Base-by-base conservation (phyloP, 495 filamentous ascomycete species). In the Thermothielavioides terrestris region DNA sequence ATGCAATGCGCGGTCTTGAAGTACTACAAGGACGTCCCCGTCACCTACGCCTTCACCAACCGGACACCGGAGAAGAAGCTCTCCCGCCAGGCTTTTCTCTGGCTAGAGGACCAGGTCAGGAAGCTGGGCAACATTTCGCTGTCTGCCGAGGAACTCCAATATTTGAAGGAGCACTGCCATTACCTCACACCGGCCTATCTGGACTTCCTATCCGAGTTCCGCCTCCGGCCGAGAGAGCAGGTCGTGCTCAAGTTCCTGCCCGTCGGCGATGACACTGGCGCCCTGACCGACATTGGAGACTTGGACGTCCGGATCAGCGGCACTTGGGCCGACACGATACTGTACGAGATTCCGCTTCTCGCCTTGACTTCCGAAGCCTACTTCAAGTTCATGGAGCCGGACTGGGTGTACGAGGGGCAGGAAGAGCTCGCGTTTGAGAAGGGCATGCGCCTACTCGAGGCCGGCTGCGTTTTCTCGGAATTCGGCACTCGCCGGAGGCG, bases 1-100 rank as follows among this genome's bases (percentile, higher is more conserved):
- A 98, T 98, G 92, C 92, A 98, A 81, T 94, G 87, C 62, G 92
- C 90, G 34, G 80, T 97, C 54, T 75, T 95, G 42, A 89, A 88
- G 61, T 90, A 86, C 69, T 96, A 94, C 63, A 81, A 84, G 14
- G 77, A 91, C 57, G 82, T 89, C 44, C 70, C 85, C 31, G 91
- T 96, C 37, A 88, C 85, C 6, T 98, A 97, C 65, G 77, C 81
- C 44, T 94, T 94, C 74, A 95, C 88, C 35, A 98, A 98, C 64
- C 84, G 92, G 17, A 97, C 94, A 12, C 87, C 88, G 11, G 78
- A 95, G 37, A 91, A 95, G 81, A 91, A 90, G 64, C 68, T 98
- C 47, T 91, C 78, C 17, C 78, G 88, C 50, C 77, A 72, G 43
- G 92, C 88, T 30, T 95, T 87, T 68, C 72, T 76, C 37, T 98